Conservation (phyloP, 2,329 filamentous ascomycete species). For the Aspergillus niger region DNA sequence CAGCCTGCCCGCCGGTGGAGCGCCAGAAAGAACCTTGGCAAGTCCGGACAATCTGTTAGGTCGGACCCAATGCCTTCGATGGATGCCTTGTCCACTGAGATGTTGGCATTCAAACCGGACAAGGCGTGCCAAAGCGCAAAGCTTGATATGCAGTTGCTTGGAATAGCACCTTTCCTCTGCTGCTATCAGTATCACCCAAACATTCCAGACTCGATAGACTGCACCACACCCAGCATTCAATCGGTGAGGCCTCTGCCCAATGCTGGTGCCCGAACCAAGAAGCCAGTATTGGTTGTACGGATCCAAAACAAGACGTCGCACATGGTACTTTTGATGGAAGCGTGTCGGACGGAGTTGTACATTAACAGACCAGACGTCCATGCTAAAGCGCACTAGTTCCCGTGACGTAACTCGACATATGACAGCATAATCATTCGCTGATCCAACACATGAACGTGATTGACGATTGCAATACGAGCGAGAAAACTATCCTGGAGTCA, state of each 20-base stretch:
- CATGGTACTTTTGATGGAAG: neutral
- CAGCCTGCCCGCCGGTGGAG: neutral
- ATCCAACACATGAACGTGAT: neutral
- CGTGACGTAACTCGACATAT: neutral
- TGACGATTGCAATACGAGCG: neutral
- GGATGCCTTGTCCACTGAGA: neutral
- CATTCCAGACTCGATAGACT: neutral
- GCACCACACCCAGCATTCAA: neutral
- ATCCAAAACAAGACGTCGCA: neutral
- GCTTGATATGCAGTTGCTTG: neutral
- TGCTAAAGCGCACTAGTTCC: neutral
- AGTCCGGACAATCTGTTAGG: neutral
- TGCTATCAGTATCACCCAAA: neutral
- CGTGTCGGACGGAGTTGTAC: neutral
- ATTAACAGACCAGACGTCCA: neutral
- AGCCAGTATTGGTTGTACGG: neutral
- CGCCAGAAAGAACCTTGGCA: neutral
- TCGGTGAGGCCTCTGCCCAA: neutral
- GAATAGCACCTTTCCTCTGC: neutral
- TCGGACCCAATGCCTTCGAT: neutral
- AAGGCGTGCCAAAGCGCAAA: neutral
- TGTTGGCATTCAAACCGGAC: neutral
- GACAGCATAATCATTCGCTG: neutral
- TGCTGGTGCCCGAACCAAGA: neutral
- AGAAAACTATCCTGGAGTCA: neutral